Base-by-base conservation (phyloP, 345 rosid species). In the Linum trigynum region DNA sequence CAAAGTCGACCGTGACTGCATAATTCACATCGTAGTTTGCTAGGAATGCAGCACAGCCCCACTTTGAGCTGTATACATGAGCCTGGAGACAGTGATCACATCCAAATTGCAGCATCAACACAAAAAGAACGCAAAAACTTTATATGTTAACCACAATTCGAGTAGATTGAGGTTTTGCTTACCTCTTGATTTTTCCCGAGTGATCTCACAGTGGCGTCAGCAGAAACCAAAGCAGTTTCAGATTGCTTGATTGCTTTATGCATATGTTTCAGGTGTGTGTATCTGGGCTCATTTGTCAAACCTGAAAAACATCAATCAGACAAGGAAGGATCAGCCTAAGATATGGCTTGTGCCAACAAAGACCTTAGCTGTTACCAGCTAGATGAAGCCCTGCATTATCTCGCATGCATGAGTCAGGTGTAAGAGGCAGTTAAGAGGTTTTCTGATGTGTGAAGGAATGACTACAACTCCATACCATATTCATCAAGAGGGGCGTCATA, bases 401-500 rank as follows among this genome's bases (percentile, higher is more conserved):
- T 43, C 53, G 2, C 3, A 48, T 12, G 8, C 53, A 9, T 48
- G 53, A 48, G 53, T 48, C 1, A 48, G 14, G 14, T 48, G 2
- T 12, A 15, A 3, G 53, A 48, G 53, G 53, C 14, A 48, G 53
- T 48, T 48, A 9, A 9, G 53, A 48, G 1, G 14, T 7, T 6
- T 48, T 48, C 7, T 2, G 14, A 48, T 10, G 53, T 48, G 14
- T 48, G 53, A 48, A 48, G 12, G 14, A 48, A 48, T 48, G 53
- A 9, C 14, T 9, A 48, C 53, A 48, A 15, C 7, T 9, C 10
- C 6, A 43, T 67, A 67, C 79, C 84, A 41, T 76, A 76, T 65
- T 83, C 84, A 66, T 80, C 81, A 7, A 88, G 69, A 7, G 86
- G 87, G 36, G 89, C 89, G 70, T 84, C 76, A 60, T 84, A 84